Evolutionary conservation across 2,329 filamentous ascomycete species (phyloP), one percentile per base, ranked within the genome.

Genomic region (Cytospora schulzeri): DNA sequence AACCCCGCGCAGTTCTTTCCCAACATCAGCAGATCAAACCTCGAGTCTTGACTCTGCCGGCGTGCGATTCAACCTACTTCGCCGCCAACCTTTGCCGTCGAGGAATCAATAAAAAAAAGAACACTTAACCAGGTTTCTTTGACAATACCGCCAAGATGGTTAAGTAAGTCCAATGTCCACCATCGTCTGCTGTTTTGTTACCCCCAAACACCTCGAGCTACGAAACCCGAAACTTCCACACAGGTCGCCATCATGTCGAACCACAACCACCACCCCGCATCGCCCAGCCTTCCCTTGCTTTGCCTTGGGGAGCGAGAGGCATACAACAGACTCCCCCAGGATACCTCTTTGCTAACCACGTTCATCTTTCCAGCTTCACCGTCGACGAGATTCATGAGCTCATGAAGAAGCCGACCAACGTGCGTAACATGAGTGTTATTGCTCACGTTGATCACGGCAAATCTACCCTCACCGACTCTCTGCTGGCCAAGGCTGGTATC

Each of bases 391-490:
- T 93, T 81, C 89, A 90, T 60, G 57, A 38, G 62, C 76, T 91
- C 79, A 91, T 91, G 90, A 90, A 92, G 88, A 89, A 89, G 83
- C 88, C 91, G 73, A 84, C 79, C 78, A 89, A 90, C 80, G 86
- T 89, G 79, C 85, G 86, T 82, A 98, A 98, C 89, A 57, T 65
- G 61, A 62, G 64, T 64, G 95, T 99, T 81, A 98, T 98, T 92
- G 95, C 95, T 81, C 95, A 99, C 86, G 93, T 99, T 89, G 95
- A 99, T 84, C 95, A 99, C 89, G 95, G 95, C 86, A 99, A 99
- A 85, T 99, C 95, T 75, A 99, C 95, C 79, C 88, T 99, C 76
- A 97, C 94, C 89, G 95, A 99, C 85, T 98, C 95, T 76, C 92
- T 99, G 73, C 91, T 99, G 79, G 93, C 96, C 85, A 95, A 96